Conservation (phyloP, 169 alveolate species). For the Plasmodium adleri region DNA sequence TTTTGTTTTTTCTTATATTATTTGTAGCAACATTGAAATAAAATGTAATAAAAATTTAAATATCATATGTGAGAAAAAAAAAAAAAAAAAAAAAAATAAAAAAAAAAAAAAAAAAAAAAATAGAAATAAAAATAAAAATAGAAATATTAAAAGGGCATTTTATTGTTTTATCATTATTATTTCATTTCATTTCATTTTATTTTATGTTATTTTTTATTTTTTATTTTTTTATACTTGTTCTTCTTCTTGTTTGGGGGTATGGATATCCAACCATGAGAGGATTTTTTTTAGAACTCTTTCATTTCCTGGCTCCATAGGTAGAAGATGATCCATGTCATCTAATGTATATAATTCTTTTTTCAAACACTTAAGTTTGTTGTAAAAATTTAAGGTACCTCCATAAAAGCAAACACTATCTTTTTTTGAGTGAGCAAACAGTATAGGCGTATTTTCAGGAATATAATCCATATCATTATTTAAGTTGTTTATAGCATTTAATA, state of each 20-base stretch:
- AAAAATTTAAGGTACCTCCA: conserved; percentile 28
- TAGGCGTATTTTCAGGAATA: conserved; percentile 78
- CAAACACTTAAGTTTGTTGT: conserved; percentile 14
- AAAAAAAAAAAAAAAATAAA: too few relatives aligned
- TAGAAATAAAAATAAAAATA: too few relatives aligned
- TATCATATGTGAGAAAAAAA: too few relatives aligned
- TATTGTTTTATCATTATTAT: too few relatives aligned
- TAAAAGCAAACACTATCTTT: conserved; percentile 75
- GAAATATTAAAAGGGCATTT: too few relatives aligned
- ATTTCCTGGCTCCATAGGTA: conserved; percentile 65
- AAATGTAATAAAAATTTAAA: too few relatives aligned
- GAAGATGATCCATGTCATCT: conserved; percentile 56
- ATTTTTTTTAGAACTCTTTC: conserved; percentile 29
- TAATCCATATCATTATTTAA: conserved; percentile 56
- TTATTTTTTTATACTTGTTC: not conserved
- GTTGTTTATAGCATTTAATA: conserved; percentile 78
- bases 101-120: too few relatives aligned
- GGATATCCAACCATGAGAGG: not conserved
- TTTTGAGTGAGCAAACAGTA: conserved; percentile 77
- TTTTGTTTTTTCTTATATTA: too few relatives aligned
- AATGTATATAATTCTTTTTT: conserved; percentile 21
- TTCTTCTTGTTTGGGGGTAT: not conserved
- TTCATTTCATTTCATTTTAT: too few relatives aligned
- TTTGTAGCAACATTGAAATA: too few relatives aligned
- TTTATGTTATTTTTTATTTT: too few relatives aligned